Evolutionary conservation across 345 rosid species (phyloP).

Genomic region (Salix exigua): DNA sequence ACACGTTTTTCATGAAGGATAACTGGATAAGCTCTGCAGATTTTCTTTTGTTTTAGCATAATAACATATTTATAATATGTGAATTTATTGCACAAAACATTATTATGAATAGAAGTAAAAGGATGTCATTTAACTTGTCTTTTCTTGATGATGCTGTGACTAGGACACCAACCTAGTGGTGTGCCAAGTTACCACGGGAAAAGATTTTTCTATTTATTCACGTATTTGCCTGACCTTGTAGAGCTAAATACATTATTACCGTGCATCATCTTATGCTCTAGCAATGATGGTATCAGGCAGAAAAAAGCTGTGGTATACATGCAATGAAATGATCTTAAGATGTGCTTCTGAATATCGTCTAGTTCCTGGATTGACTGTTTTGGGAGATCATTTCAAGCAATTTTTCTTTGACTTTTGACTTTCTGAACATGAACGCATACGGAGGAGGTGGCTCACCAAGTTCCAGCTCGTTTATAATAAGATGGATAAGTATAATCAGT

Average conservation of each 20-base stretch:
- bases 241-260: neutral
- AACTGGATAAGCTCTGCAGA: too few relatives aligned
- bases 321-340: slow-evolving; percentile 75
- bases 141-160: too few relatives aligned
- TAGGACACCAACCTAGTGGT: too few relatives aligned
- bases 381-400: neutral
- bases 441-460: too few relatives aligned
- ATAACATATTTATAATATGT: too few relatives aligned
- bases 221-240: neutral
- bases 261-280: neutral
- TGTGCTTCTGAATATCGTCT: slow-evolving; percentile 38
- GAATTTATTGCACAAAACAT: too few relatives aligned
- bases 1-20: too few relatives aligned
- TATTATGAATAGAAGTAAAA: too few relatives aligned
- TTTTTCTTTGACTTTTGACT: neutral
- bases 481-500: slow-evolving; percentile 80
- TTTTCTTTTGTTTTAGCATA: too few relatives aligned
- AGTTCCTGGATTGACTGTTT: neutral
- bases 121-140: too few relatives aligned
- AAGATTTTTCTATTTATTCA: neutral
- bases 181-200: neutral
- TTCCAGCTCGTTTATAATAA: slow-evolving; percentile 35
- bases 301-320: slow-evolving; percentile 72
- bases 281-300: slow-evolving; percentile 48
- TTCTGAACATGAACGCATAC: too few relatives aligned